These are phyloP conservation scores for Pseudogymnoascus sp. DNA, from an alignment of 2,329 filamentous ascomycete species.

Conservation along the genomic window DNA sequence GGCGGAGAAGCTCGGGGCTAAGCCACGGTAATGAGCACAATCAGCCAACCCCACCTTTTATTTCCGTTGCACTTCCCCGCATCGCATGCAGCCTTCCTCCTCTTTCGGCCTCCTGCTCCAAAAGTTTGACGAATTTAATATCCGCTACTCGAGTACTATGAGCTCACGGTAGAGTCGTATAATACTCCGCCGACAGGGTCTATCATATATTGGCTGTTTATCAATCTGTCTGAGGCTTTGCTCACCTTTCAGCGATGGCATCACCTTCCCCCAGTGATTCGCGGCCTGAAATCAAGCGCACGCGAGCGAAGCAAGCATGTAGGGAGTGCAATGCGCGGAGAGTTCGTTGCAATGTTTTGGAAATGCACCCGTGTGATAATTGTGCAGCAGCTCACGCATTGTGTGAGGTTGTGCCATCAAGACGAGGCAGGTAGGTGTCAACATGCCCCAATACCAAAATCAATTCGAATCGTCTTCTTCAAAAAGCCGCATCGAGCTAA, in stretches of 20 bases:
- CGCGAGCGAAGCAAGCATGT: slow-evolving; percentile 39
- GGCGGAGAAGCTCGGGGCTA: neutral
- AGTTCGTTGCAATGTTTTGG: slow-evolving; percentile 42
- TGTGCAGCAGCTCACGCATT: slow-evolving; percentile 33
- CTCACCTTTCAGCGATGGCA: neutral
- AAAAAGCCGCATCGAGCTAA: neutral
- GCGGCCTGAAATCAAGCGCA: neutral
- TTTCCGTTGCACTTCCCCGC: neutral
- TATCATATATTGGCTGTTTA: neutral
- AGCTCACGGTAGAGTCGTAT: neutral
- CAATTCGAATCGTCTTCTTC: neutral
- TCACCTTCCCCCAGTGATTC: neutral
- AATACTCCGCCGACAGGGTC: neutral
- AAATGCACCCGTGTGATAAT: slow-evolving; percentile 39
- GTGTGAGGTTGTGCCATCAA: slow-evolving; percentile 39
- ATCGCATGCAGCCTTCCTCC: neutral
- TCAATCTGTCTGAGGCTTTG: neutral
- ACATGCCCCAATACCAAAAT: neutral
- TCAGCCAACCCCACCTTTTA: neutral
- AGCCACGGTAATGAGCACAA: neutral
- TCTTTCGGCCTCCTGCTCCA: neutral
- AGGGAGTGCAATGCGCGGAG: slow-evolving; percentile 39
- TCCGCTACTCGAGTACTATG: neutral
- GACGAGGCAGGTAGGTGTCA: slow-evolving; percentile 37
- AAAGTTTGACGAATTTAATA: neutral